phyloP scores from a whole-genome alignment of 2,329 filamentous ascomycete genomes.

The Aschersonia sp. region DNA sequence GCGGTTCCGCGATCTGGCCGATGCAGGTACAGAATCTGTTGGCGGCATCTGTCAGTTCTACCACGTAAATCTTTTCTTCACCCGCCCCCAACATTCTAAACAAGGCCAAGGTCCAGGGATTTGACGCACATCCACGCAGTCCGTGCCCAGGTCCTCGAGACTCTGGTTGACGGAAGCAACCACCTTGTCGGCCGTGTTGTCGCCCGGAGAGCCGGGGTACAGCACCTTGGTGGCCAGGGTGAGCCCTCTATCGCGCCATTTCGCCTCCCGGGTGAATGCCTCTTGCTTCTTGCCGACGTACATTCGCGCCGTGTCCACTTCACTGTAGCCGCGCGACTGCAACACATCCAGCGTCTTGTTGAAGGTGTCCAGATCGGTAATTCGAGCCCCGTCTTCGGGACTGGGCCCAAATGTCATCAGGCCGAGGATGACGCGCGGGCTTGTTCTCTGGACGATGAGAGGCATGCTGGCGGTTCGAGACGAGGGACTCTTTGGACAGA shows the following conservation, averaged over 20 bases:
- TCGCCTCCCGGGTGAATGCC: slow-evolving; percentile 57
- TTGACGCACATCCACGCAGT: slow-evolving; percentile 49
- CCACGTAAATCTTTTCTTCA: too few relatives aligned
- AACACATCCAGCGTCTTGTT: slow-evolving; percentile 60
- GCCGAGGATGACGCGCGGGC: slow-evolving; percentile 63
- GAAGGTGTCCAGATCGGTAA: slow-evolving; percentile 53
- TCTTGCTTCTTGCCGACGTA: slow-evolving; percentile 66
- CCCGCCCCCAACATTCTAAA: too few relatives aligned
- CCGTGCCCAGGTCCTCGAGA: slow-evolving; percentile 55
- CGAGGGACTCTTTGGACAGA: too few relatives aligned
- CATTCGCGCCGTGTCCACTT: slow-evolving; percentile 68
- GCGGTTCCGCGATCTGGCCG: slow-evolving; percentile 45
- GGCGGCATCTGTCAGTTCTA: neutral
- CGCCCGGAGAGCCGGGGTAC: slow-evolving; percentile 35
- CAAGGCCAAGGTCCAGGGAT: neutral
- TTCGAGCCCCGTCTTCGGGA: slow-evolving; percentile 46
- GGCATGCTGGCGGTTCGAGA: slow-evolving; percentile 23
- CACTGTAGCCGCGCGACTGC: slow-evolving; percentile 65
- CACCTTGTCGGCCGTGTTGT: slow-evolving; percentile 41
- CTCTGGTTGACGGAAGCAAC: slow-evolving; percentile 50
- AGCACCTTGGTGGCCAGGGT: slow-evolving; percentile 61
- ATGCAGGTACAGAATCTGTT: slow-evolving; percentile 23
- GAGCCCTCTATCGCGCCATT: slow-evolving; percentile 67
- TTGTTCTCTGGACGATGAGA: slow-evolving; percentile 27
- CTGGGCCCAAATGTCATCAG: slow-evolving; percentile 74